A percentile compares a stretch with the other conserved stretches of the same genome.
phyloP scores from a whole-genome alignment of 2,329 filamentous ascomycete species.

The Talaromyces sp. region DNA sequence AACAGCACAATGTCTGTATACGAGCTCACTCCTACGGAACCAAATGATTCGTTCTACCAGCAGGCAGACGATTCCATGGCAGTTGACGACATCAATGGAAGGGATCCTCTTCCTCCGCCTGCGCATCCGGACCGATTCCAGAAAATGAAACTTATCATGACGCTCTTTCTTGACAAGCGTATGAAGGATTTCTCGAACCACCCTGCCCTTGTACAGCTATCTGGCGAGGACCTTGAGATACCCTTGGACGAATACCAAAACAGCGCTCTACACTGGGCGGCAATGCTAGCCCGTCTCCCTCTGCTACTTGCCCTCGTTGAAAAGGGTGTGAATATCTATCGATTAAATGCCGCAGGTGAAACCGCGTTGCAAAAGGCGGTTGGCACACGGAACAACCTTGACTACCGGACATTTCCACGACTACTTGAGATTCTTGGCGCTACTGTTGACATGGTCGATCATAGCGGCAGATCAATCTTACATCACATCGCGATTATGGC shows the following conservation, averaged over 20 bases:
- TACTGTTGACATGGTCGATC: slow-evolving; percentile 86
- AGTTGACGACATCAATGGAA: slow-evolving; percentile 33
- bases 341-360: slow-evolving; percentile 85
- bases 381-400: slow-evolving; percentile 88
- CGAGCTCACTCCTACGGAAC: slow-evolving; percentile 45
- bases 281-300: slow-evolving; percentile 81
- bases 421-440: slow-evolving; percentile 82
- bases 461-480: slow-evolving; percentile 83
- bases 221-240: slow-evolving; percentile 79
- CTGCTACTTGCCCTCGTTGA: slow-evolving; percentile 77
- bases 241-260: slow-evolving; percentile 83
- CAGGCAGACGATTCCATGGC: slow-evolving; percentile 33
- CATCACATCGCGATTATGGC: slow-evolving; percentile 97
- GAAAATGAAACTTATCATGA: slow-evolving; percentile 77
- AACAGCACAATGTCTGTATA: slow-evolving; percentile 37
- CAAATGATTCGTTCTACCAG: slow-evolving; percentile 47
- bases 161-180: slow-evolving; percentile 73
- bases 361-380: slow-evolving; percentile 91
- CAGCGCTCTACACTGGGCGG: slow-evolving; percentile 93
- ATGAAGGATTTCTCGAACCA: slow-evolving; percentile 69
- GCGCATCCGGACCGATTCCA: slow-evolving; percentile 65
- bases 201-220: slow-evolving; percentile 71
- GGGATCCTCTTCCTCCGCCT: slow-evolving; percentile 49
- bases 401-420: slow-evolving; percentile 85
- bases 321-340: slow-evolving; percentile 79